Conservation (phyloP, 495 filamentous ascomycete genomes). For the Daldinia grandis region DNA sequence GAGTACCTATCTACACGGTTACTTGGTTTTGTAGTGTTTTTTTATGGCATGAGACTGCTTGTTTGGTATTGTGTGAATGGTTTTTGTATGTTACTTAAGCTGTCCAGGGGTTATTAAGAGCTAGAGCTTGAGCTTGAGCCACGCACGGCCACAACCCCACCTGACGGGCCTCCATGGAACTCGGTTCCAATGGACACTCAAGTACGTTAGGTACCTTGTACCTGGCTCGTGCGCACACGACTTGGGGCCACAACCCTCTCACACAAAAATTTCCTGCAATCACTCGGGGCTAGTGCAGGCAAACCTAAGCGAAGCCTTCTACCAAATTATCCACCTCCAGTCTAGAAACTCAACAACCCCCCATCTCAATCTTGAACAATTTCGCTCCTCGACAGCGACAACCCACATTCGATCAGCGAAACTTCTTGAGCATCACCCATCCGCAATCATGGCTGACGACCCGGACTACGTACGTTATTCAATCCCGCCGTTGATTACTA, state of each 20-base stretch:
- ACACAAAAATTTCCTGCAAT: slow-evolving; percentile 41
- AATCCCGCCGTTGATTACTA: neutral
- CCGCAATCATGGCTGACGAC: slow-evolving; percentile 86
- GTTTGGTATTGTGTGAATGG: neutral
- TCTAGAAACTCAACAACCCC: slow-evolving; percentile 27
- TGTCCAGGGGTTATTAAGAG: too few species aligned
- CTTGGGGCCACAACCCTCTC: slow-evolving; percentile 41
- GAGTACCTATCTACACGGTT: neutral
- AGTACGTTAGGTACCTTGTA: neutral
- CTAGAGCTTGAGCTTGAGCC: neutral
- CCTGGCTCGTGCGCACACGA: slow-evolving; percentile 19
- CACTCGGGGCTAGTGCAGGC: neutral
- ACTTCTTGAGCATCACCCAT: slow-evolving; percentile 31
- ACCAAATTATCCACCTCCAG: slow-evolving; percentile 27
- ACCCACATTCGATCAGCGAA: slow-evolving; percentile 29
- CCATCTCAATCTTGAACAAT: slow-evolving; percentile 39
- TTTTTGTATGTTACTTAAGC: neutral
- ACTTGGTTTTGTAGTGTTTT: neutral
- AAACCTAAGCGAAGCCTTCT: slow-evolving; percentile 41
- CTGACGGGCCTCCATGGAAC: neutral
- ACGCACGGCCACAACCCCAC: neutral
- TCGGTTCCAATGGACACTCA: neutral
- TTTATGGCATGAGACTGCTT: neutral
- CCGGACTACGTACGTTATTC: slow-evolving; percentile 79
- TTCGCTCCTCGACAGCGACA: slow-evolving; percentile 38